These are phyloP conservation scores for Ustilago shanxiensis DNA, from an alignment of 1,284 basidiomycete genomes.

Conservation along the genomic window DNA sequence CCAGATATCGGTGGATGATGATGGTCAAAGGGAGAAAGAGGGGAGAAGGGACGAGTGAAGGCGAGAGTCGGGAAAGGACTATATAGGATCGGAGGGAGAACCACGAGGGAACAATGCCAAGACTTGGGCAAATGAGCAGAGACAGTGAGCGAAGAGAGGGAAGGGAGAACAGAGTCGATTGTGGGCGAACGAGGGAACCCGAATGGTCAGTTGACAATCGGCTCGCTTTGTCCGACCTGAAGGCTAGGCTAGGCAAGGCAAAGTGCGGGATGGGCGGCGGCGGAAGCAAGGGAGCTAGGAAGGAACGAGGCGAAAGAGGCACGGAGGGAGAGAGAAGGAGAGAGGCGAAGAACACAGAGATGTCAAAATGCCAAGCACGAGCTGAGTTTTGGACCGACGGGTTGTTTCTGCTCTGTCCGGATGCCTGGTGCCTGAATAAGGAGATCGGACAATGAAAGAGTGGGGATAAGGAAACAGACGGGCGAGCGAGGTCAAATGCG, in stretches of 20 bases:
- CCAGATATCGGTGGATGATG: constrained; percentile 2
- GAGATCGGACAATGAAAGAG: not conserved
- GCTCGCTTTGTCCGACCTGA: not conserved
- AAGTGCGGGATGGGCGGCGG: constrained; percentile 4
- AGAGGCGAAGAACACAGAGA: too few relatives aligned
- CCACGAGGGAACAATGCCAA: constrained; percentile 46
- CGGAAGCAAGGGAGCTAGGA: not conserved
- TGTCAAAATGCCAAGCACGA: constrained; percentile 8
- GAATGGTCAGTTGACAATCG: not conserved
- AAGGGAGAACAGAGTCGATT: too few relatives aligned
- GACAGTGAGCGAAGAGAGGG: not conserved
- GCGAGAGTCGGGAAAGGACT: constrained; percentile 2
- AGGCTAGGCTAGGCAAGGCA: not conserved
- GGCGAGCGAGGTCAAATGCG: not conserved
- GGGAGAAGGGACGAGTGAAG: constrained; percentile 6
- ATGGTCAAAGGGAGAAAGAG: constrained; percentile 20
- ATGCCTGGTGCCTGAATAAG: not conserved
- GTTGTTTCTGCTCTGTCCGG: not conserved
- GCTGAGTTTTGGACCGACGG: constrained; percentile 16
- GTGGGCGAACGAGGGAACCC: not conserved
- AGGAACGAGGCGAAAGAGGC: too few relatives aligned
- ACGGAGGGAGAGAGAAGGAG: not conserved
- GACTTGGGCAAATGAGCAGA: constrained; percentile 8
- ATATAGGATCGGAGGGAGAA: constrained; percentile 27
- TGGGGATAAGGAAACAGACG: not conserved